Base-by-base conservation (phyloP, 345 rosid genomes). In the Psidium friedrichsthalianum region DNA sequence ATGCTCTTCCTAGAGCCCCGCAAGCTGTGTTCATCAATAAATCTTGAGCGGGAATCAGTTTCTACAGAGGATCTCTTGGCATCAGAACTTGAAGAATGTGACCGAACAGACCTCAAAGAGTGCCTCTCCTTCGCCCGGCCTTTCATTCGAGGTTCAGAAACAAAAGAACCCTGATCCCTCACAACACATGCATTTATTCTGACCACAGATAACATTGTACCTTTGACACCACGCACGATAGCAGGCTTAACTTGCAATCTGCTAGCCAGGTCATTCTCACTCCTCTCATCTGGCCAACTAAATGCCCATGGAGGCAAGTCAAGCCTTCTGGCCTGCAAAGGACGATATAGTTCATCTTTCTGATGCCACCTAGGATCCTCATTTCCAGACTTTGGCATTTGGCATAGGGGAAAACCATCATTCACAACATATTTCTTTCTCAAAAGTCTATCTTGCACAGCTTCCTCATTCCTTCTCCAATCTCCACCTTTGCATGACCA, bases 401-500 rank as follows among this genome's bases (percentile, higher is more conserved):
- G 93, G 93, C 99, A 98, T 85, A 96, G 87, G 53, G 99, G 95
- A 90, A 93, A 98, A 88, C 99, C 99, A 93, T 95, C 98, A 94
- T 94, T 98, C 51, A 98, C 94, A 86, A 95, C 95, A 88, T 90
- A 58, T 88, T 95, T 98, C 92, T 88, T 96, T 90, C 94, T 90
- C 74, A 87, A 83, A 89, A 88, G 61, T 85, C 88, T 91, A 84
- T 98, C 99, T 85, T 90, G 95, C 58, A 89, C 82, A 86, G 92
- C 86, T 78, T 98, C 99, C 85, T 98, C 99, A 49, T 90, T 90
- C 91, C 98, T 95, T 89, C 91, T 95, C 99, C 99, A 98, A 89
- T 98, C 99, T 87, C 99, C 99, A 83, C 99, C 99, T 89, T 96
- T 98, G 93, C 98, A 95, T 6, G 99, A 91, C 98, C 98, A 95